Base-by-base conservation (phyloP, 2,329 filamentous ascomycete species). In the Pseudonectria buxi region DNA sequence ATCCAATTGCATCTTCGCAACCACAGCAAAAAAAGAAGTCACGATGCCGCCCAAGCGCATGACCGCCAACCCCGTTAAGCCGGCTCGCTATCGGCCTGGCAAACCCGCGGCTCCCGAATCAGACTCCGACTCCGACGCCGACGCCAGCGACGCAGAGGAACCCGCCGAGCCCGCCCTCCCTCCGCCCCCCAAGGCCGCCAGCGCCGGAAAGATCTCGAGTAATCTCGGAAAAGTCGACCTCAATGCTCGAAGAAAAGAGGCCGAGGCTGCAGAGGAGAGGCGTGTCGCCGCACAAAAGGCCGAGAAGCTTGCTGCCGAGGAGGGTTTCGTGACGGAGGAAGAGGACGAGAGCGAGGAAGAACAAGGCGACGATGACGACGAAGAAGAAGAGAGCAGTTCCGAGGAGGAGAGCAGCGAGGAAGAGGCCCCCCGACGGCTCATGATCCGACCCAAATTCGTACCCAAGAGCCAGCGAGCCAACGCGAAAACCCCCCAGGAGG, bases 31-130 rank as follows among this genome's bases (percentile, higher is more conserved):
- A 22, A 39, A 7, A 28, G n/a, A n/a, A 28, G 6, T 36, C 47
- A 54, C 34, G 39, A 77, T 76, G 73, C 81, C 84, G 43, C 78
- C 81, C 10, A 88, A 86, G 59, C 84, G 86, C 54, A 95, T 96
- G 86, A 96, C 90, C 44, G 88, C 89, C 44, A 95, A 95, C 56
- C 88, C 86, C 4, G 65, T 82, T 39, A 81, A 80, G 58, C 85
- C 87, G 15, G 77, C 81, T 48, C 84, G 92, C 38, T 84, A 95
- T 54, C 81, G 88, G 39, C 83, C 90, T 12, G 90, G 92, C 47
- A 96, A 95, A 61, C 69, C 81, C 12, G 66, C 71, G 3, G 74
- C 67, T 7, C 72, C 68, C 41, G 69, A 68, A 10, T 72, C 70
- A 6, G 73, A 71, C 28, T 76, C 73, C 26, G 69, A 74, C 40